Evolutionary conservation across 2,329 filamentous ascomycete genomes (phyloP), one percentile per base, ranked within the genome.

Genomic region (Blastomyces percursus): DNA sequence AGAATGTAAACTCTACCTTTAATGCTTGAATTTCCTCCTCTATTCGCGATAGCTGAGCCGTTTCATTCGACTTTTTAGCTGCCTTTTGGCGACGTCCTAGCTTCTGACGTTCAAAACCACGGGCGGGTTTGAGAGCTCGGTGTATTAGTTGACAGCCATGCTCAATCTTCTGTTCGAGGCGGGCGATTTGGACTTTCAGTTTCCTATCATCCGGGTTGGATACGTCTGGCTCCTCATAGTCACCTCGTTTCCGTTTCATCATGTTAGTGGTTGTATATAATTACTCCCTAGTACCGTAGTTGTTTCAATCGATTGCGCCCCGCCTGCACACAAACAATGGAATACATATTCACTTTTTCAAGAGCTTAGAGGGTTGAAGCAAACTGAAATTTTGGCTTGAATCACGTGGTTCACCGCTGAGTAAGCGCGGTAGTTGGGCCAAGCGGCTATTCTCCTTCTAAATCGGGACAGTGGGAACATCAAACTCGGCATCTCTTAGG

Each of bases 51-150:
- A 76, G 63, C 6, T 72, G 71, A 30, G 72, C 70, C 6, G 68
- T 65, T 40, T 82, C 77, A 12, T 76, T 76, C 46, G 79, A 77
- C 8, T 72, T 66, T 50, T 73, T 75, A 0, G 82, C 82, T 2
- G 76, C 78, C 70, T 86, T 86, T 67, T 81, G 79, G 62, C 84
- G 75, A 16, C 84, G 77, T 27, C 83, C 81, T 63, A 86, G 75
- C 70, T 87, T 87, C 72, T 87, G 85, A 59, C 84, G 77, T 71
- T 87, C 85, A 66, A 86, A 84, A 12, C 81, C 81, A 52, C 82
- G 81, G 44, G 82, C 82, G 11, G 81, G 75, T 69, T 84, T 85
- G 52, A 86, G 77, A 1, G 81, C 82, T 32, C 77, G 73, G 24
- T 76, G 74, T 4, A 86, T 75, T 24, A 77, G 69, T 62, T 80